phyloP scores from a whole-genome alignment of 441 rosid species.

The Viola pubescens region DNA sequence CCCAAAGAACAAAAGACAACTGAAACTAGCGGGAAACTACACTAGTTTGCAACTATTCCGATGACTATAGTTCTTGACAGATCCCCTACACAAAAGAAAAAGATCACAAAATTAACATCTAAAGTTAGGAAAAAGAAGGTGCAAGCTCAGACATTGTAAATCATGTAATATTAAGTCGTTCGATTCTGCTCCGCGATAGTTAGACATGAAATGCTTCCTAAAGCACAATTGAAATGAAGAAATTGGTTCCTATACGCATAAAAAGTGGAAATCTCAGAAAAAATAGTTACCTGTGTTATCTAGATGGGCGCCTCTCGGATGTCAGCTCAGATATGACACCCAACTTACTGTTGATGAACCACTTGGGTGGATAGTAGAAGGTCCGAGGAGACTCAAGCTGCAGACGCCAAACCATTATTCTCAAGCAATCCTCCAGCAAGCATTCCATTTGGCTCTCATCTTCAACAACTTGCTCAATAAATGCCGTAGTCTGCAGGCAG shows the following conservation, averaged over 20 bases:
- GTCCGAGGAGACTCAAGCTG: constrained; percentile 19
- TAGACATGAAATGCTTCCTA: background rate
- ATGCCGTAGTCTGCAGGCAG: constrained; percentile 34
- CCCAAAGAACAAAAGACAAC: no score
- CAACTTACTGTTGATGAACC: constrained; percentile 40
- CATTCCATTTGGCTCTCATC: constrained; percentile 74
- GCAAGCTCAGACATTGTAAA: no score
- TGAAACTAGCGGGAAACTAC: no score
- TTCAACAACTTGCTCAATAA: constrained; percentile 55
- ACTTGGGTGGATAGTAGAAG: constrained; percentile 36
- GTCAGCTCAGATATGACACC: constrained; percentile 27
- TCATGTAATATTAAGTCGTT: no score
- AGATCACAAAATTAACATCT: no score
- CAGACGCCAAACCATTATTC: constrained; percentile 49
- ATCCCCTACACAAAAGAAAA: no score
- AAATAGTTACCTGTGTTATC: constrained; percentile 21
- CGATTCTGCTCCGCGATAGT: background rate
- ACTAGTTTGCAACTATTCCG: no score
- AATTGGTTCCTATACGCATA: background rate
- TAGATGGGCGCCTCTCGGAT: constrained; percentile 9
- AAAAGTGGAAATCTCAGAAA: background rate
- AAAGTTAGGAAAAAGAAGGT: no score
- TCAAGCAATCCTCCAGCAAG: constrained; percentile 35
- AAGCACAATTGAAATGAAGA: background rate
- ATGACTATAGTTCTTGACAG: no score